These are phyloP conservation scores for Tympanopsis confertula DNA, from an alignment of 2,329 filamentous ascomycete genomes.

Conservation along the genomic window DNA sequence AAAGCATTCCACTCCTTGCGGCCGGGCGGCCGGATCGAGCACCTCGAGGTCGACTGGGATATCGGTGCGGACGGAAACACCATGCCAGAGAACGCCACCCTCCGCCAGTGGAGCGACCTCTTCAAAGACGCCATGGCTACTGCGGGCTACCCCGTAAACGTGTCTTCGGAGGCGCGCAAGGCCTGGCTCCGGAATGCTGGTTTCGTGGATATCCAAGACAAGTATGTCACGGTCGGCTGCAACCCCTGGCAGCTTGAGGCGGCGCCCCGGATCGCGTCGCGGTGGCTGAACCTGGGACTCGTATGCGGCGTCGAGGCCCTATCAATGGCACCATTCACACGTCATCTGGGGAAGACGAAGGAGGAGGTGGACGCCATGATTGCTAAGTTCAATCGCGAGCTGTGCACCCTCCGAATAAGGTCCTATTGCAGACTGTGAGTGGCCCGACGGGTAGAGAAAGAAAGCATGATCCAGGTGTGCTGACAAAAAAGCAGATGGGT, in stretches of 20 bases:
- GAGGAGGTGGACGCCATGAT: neutral
- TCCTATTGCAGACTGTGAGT: neutral
- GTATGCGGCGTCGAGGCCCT: neutral
- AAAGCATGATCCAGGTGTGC: neutral
- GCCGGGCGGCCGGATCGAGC: neutral
- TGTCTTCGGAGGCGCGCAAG: neutral
- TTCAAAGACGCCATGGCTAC: neutral
- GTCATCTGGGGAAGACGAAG: neutral
- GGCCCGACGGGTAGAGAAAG: no score
- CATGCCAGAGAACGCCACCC: neutral
- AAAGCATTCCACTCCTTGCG: neutral
- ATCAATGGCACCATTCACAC: neutral
- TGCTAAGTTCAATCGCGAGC: neutral
- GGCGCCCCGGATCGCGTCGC: neutral
- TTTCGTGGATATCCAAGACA: neutral
- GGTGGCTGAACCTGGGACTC: neutral
- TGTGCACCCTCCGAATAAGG: neutral
- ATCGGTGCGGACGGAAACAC: neutral
- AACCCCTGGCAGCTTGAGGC: neutral
- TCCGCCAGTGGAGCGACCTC: neutral
- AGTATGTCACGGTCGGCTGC: neutral
- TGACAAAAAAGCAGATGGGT: neutral
- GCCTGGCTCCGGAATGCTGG: neutral
- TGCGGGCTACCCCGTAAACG: neutral
- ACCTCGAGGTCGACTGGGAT: neutral